Evolutionary conservation across 2,329 filamentous ascomycete species (phyloP).

Genomic region (Rosellinia necatrix): DNA sequence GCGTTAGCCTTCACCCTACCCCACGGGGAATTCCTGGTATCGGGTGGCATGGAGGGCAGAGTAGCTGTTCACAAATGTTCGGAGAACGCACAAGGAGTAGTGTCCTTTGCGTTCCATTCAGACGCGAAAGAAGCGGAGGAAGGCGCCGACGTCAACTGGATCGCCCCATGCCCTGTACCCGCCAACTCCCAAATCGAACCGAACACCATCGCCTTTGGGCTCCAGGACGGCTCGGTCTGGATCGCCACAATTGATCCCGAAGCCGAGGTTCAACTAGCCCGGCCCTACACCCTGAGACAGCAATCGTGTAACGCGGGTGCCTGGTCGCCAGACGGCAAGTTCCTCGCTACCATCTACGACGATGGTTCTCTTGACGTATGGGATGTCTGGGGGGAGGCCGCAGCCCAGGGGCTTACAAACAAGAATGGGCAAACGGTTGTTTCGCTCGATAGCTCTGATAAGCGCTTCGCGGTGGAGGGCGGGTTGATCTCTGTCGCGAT

Average conservation of each 20-base stretch:
- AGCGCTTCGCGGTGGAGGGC: conserved; percentile 89
- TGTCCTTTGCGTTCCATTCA: conserved; percentile 62
- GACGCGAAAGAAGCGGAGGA: conserved; percentile 82
- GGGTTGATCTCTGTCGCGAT: conserved; percentile 88
- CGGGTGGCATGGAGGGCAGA: conserved; percentile 86
- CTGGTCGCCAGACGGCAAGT: conserved; percentile 85
- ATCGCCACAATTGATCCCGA: conserved; percentile 82
- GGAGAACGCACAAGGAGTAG: too few species aligned
- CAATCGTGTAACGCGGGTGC: conserved; percentile 84
- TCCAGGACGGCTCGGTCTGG: conserved; percentile 92
- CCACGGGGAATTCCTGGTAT: conserved; percentile 81
- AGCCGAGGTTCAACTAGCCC: too few species aligned
- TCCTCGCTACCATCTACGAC: conserved; percentile 87
- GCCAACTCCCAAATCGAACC: conserved; percentile 54
- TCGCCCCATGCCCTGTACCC: conserved; percentile 73
- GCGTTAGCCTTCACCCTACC: conserved; percentile 83
- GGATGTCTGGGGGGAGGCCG: conserved; percentile 84
- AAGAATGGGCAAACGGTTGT: conserved; percentile 70
- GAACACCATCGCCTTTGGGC: conserved; percentile 86
- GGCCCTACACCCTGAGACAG: conserved; percentile 84
- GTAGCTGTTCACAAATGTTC: conserved; percentile 53
- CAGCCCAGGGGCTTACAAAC: conserved; percentile 56
- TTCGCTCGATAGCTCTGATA: conserved; percentile 77
- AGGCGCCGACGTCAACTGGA: conserved; percentile 94
- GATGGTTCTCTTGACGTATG: conserved; percentile 89